Evolutionary conservation across 1,284 basidiomycete genomes (phyloP).

Genomic region (Fomitopsis palustris): DNA sequence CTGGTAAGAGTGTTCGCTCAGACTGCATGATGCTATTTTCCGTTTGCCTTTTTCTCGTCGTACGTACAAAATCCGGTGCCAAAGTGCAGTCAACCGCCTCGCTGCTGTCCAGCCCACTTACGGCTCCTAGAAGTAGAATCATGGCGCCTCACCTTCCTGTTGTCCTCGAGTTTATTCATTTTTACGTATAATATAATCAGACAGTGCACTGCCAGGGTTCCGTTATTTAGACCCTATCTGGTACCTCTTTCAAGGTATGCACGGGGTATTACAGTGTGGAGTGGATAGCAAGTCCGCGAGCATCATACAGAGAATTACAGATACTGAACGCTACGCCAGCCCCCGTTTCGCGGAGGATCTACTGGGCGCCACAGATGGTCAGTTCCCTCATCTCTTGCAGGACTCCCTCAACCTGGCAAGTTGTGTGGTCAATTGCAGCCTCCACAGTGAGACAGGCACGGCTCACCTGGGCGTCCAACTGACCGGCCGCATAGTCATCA

Average conservation of each 20-base stretch:
- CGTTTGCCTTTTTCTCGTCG: neutral
- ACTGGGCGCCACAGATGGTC: constrained; percentile 77
- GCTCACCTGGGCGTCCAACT: constrained; percentile 87
- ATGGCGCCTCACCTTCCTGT: too few species aligned
- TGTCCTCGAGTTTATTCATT: too few species aligned
- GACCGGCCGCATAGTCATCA: constrained; percentile 96
- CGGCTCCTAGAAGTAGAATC: too few species aligned
- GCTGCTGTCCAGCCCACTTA: too few species aligned
- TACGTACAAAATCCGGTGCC: neutral
- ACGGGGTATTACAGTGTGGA: too few species aligned
- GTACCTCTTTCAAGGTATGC: too few species aligned
- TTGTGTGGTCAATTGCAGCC: neutral
- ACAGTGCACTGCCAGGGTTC: too few species aligned
- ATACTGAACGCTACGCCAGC: neutral
- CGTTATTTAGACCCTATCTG: too few species aligned
- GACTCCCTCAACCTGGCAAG: constrained; percentile 75
- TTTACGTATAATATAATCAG: too few species aligned
- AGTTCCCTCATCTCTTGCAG: constrained; percentile 96
- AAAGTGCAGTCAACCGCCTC: too few species aligned
- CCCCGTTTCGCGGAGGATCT: constrained; percentile 6
- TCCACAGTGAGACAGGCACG: too few species aligned
- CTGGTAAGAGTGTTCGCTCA: neutral
- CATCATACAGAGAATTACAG: neutral
- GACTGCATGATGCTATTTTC: neutral
- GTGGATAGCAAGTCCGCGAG: too few species aligned